phyloP scores from a whole-genome alignment of 495 filamentous ascomycete genomes.

The Talaromyces nanjingensis region DNA sequence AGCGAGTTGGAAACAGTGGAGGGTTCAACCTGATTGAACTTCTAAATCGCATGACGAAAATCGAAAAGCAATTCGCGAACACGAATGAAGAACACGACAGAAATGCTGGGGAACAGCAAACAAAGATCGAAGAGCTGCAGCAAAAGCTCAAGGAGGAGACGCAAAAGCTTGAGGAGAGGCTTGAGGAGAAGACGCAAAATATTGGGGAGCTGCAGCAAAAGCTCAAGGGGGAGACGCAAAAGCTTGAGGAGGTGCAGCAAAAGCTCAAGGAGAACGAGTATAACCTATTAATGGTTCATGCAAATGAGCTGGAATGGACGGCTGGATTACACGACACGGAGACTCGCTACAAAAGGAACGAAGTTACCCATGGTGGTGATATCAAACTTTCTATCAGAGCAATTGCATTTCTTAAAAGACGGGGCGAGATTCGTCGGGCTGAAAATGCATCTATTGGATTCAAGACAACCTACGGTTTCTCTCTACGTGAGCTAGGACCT shows the following conservation, averaged over 20 bases:
- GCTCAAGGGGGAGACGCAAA: background rate
- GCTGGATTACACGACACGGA: background rate
- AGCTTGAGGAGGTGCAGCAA: background rate
- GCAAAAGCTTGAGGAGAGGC: too few species aligned
- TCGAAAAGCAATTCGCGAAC: background rate
- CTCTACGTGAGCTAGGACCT: background rate
- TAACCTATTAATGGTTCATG: background rate
- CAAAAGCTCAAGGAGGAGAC: background rate
- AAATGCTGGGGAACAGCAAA: background rate
- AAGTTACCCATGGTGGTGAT: background rate
- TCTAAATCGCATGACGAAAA: background rate
- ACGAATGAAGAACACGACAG: background rate
- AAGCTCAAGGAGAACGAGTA: background rate
- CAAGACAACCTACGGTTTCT: background rate
- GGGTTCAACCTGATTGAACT: background rate
- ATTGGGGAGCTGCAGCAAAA: background rate
- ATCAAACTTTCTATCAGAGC: background rate
- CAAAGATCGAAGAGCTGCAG: background rate
- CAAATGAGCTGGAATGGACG: slow-evolving; percentile 6
- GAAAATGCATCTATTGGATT: slow-evolving; percentile 6
- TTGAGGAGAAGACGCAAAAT: too few species aligned
- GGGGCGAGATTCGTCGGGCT: background rate
- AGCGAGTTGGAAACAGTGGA: slow-evolving; percentile 3
- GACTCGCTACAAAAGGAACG: background rate
- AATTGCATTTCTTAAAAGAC: background rate